Conservation (phyloP, 345 rosid genomes). For the Balakata baccata region DNA sequence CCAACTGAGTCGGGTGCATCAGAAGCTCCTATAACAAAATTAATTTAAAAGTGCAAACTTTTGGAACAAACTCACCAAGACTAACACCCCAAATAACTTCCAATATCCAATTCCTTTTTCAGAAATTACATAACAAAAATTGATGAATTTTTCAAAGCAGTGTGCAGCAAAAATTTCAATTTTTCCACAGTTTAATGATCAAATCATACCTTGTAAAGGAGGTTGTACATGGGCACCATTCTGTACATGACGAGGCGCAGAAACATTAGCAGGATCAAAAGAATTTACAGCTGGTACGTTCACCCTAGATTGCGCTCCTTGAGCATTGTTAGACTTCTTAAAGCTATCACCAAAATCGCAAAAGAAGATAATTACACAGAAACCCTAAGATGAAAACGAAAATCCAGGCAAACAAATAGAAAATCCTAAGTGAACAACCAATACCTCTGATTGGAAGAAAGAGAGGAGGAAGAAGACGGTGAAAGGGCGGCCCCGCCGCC, state of each 20-base stretch:
- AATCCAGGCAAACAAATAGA: background rate
- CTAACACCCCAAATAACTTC: background rate
- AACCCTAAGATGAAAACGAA: background rate
- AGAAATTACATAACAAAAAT: background rate
- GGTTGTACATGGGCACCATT: conserved; percentile 56
- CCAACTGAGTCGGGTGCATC: conserved; percentile 41
- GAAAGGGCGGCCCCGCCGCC: conserved; percentile 75
- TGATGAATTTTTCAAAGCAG: background rate
- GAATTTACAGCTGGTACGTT: conserved; percentile 37
- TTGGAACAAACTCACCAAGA: background rate
- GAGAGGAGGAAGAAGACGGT: conserved; percentile 34
- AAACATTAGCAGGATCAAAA: conserved; percentile 38
- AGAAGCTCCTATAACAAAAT: conserved; percentile 38
- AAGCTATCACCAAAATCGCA: conserved; percentile 35
- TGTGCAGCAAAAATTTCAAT: background rate
- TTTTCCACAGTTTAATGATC: background rate
- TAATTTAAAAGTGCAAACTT: background rate
- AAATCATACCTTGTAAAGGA: conserved; percentile 53
- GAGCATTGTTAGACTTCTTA: conserved; percentile 70
- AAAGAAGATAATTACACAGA: background rate
- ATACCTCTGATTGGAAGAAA: conserved; percentile 62
- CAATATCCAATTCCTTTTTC: background rate
- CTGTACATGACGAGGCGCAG: conserved; percentile 40
- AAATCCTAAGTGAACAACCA: background rate
- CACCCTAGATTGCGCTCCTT: conserved; percentile 66